Base-by-base conservation (phyloP, 2,329 filamentous ascomycete species). In the Hymenoscyphus infarciens region DNA sequence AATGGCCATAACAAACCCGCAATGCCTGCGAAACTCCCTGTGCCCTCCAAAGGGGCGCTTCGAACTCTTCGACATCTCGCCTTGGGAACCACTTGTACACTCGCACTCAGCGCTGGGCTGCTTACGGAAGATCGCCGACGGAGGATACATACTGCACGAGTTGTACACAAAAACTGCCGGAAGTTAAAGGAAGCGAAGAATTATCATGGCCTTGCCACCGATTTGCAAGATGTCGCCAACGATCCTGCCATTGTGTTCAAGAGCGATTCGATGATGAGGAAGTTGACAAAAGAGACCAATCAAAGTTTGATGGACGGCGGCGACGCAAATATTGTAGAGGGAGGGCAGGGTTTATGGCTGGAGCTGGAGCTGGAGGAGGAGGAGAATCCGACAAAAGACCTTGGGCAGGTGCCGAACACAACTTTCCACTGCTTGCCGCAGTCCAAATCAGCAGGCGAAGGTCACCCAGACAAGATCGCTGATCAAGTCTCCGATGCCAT, bases 401-500 rank as follows among this genome's bases (percentile, higher is more conserved):
- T 5, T 11, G 19, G 25, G 45, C 19, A 25, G 45, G 42, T 19
- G 19, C 42, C 8, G n/a, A 11, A 49, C 19, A 49, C n/a, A 16
- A 42, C 38, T 42, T 16, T n/a, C n/a, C n/a, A 52, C 45, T 25
- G 19, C 19, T 3, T 38, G 35, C 60, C 59, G 7, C 67, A 87
- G 85, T 95, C 90, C 78, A 91, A 95, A 81, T 93, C 90, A 63
- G 90, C 94, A 75, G 91, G 91, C 77, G 91, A 94, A 81, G 90
- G 91, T 71, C 92, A 96, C 82, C 91, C 92, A 74, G 92, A 96
- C 81, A 97, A 97, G 89, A 96, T 97, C 77, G 91, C 90, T 79
- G 95, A 99, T 79, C 95, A 99, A 84, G 91, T 98, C 57, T 98
- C 94, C 68, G 95, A 99, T 83, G 93, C 95, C 74, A 87, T 99